phyloP scores from a whole-genome alignment of 2,329 filamentous ascomycete species.

The Cordyceps cicadae region DNA sequence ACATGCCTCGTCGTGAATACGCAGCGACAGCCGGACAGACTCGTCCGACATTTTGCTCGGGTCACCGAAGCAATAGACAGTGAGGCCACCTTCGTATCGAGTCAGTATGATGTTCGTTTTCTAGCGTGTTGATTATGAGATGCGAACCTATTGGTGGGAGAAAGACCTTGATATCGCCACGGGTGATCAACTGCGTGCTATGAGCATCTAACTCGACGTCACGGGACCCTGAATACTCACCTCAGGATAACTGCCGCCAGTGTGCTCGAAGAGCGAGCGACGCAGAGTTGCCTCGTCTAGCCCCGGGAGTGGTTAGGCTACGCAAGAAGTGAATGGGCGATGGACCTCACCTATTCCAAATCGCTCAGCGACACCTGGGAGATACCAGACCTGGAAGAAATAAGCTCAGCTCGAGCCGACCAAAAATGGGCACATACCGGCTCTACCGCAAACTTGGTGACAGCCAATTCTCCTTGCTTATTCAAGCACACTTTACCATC shows the following conservation, averaged over 20 bases:
- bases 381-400: conserved; percentile 57
- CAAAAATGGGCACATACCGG: conserved; percentile 58
- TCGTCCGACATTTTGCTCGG: conserved; percentile 89
- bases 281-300: conserved; percentile 77
- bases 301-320: neutral
- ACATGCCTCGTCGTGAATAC: conserved; percentile 62
- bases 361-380: conserved; percentile 79
- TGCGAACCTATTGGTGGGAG: conserved; percentile 74
- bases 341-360: conserved; percentile 68
- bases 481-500: conserved; percentile 92
- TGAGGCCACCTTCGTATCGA: conserved; percentile 58
- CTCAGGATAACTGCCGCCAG: conserved; percentile 91
- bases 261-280: conserved; percentile 86
- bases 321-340: neutral
- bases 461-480: conserved; percentile 73
- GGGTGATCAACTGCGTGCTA: conserved; percentile 63
- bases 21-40: conserved; percentile 68
- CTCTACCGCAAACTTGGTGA: conserved; percentile 95
- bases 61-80: conserved; percentile 95
- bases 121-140: neutral
- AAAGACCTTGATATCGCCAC: conserved; percentile 91
- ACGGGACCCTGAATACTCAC: conserved; percentile 23
- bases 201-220: conserved; percentile 13
- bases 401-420: neutral
- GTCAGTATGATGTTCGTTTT: conserved; percentile 13